A percentile compares a stretch with the other conserved stretches of the same genome.
These are phyloP conservation scores for Ophiobolus disseminans DNA, from an alignment of 2,329 filamentous ascomycete species.

Conservation along the genomic window DNA sequence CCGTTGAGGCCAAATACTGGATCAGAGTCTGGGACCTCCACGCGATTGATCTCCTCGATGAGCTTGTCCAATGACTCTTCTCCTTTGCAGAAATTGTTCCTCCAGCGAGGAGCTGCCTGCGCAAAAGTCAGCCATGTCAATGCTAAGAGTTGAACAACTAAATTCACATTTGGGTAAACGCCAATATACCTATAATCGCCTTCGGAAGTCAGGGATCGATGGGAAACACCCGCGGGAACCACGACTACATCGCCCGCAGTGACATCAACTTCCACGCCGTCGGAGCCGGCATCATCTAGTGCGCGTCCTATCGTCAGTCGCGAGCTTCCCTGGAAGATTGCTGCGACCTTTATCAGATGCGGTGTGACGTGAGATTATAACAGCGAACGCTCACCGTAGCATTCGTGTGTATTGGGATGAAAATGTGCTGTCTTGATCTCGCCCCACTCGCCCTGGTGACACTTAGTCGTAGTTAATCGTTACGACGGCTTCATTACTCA, in stretches of 20 bases:
- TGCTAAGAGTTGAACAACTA: neutral
- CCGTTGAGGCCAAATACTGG: conserved; percentile 13
- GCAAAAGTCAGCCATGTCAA: neutral
- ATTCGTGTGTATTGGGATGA: conserved; percentile 50
- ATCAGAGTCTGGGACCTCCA: conserved; percentile 10
- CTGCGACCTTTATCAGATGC: neutral
- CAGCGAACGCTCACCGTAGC: conserved; percentile 36
- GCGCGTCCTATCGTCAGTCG: conserved; percentile 41
- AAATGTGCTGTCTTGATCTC: conserved; percentile 37
- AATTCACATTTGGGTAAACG: conserved; percentile 44
- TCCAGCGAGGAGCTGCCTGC: conserved; percentile 14
- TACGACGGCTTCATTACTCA: conserved; percentile 10
- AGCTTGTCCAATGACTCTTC: conserved; percentile 5
- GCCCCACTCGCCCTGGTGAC: conserved; percentile 33
- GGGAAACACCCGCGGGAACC: conserved; percentile 45
- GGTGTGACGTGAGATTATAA: neutral
- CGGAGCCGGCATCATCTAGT: conserved; percentile 24
- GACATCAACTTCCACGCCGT: conserved; percentile 16
- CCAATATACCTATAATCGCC: conserved; percentile 46
- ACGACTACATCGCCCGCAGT: conserved; percentile 46
- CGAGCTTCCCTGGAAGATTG: conserved; percentile 35
- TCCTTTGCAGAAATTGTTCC: conserved; percentile 12
- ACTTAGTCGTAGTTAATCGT: conserved; percentile 1
- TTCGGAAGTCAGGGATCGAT: conserved; percentile 39
- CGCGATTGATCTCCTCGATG: conserved; percentile 8